These are phyloP conservation scores for Hypocrella siamensis DNA, from an alignment of 2,329 filamentous ascomycete species.

Conservation along the genomic window DNA sequence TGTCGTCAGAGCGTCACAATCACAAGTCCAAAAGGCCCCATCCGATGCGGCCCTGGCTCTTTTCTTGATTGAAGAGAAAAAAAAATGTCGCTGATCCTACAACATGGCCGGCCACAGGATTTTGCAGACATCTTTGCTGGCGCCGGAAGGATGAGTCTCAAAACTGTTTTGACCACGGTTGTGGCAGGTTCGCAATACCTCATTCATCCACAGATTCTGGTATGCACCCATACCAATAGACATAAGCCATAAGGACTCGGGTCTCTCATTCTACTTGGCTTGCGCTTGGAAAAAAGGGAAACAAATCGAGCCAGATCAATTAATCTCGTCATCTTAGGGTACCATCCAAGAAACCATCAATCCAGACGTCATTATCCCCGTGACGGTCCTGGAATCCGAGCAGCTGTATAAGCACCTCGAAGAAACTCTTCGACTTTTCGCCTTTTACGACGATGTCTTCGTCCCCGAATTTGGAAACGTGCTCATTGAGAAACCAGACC, in stretches of 20 bases:
- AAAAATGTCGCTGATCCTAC: slow-evolving; percentile 1
- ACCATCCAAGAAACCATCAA: slow-evolving; percentile 25
- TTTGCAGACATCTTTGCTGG: not conserved
- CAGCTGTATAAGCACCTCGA: slow-evolving; percentile 22
- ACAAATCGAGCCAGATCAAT: no score
- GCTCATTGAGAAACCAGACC: slow-evolving; percentile 20
- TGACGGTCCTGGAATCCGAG: slow-evolving; percentile 21
- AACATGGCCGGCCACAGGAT: slow-evolving; percentile 1
- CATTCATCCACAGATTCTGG: slow-evolving; percentile 22
- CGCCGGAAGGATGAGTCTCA: slow-evolving; percentile 3
- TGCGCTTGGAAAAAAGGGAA: no score
- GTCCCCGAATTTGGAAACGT: slow-evolving; percentile 20
- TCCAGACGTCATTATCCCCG: slow-evolving; percentile 22
- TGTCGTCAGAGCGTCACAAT: no score
- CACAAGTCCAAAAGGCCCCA: no score
- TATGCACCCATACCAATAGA: slow-evolving; percentile 7
- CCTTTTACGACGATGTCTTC: slow-evolving; percentile 22
- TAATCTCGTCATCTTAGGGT: no score
- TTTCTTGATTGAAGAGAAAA: not conserved
- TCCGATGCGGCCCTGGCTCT: not conserved
- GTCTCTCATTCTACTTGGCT: no score
- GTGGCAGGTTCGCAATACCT: slow-evolving; percentile 22
- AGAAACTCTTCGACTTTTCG: slow-evolving; percentile 15
- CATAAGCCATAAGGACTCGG: no score
- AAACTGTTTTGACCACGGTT: slow-evolving; percentile 18